These are phyloP conservation scores for Setaria viridis DNA, from an alignment of 202 grass and related monocot species.

Conservation along the genomic window DNA sequence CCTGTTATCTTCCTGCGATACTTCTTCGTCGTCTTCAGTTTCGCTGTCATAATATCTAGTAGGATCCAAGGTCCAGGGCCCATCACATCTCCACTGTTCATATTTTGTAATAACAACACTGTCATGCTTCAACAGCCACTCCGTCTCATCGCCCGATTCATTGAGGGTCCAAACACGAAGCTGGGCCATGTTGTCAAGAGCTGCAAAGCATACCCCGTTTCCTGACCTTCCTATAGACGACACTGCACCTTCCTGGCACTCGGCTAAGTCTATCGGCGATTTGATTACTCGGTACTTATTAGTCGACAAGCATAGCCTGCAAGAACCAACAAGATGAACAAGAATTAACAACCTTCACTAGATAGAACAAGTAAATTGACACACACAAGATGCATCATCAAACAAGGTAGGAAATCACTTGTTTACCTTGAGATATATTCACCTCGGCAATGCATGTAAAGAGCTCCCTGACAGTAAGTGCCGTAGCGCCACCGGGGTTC, in stretches of 20 bases:
- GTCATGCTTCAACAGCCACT: neutral
- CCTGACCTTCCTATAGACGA: neutral
- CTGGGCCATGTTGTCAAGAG: neutral
- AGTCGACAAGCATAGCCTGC: neutral
- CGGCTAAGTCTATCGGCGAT: neutral
- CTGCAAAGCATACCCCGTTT: neutral
- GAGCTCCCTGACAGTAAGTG: neutral
- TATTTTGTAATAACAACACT: too few relatives aligned
- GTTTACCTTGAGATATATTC: neutral
- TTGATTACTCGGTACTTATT: neutral
- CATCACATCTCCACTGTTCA: too few relatives aligned
- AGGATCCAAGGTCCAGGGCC: too few relatives aligned
- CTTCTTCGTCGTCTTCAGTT: too few relatives aligned
- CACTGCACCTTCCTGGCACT: neutral
- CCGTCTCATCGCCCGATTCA: neutral
- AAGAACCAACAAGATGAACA: too few relatives aligned
- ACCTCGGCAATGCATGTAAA: neutral
- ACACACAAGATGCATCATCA: too few relatives aligned
- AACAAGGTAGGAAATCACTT: neutral
- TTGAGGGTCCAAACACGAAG: neutral
- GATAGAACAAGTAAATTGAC: too few relatives aligned
- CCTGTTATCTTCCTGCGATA: too few relatives aligned
- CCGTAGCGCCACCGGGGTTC: neutral
- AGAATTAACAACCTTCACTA: too few relatives aligned
- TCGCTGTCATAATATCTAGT: too few relatives aligned